Evolutionary conservation across 208 protist species (phyloP).

Genomic region (Trypanosoma melophagium): DNA sequence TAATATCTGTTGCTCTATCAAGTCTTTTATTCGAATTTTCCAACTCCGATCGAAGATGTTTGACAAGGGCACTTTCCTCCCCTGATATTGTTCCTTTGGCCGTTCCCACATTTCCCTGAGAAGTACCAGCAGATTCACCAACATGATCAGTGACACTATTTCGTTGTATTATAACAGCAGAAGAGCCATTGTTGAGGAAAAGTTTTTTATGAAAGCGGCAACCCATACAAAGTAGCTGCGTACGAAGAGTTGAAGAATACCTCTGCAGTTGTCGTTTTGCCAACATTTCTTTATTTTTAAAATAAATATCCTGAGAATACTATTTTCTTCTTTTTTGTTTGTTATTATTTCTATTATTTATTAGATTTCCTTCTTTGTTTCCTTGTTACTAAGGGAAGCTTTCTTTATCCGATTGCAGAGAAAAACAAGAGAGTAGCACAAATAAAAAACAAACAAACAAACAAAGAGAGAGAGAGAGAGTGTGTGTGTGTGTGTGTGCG

Average conservation of each 20-base stretch:
- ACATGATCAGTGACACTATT: neutral
- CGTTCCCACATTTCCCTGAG: too few species aligned
- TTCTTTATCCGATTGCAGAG: too few species aligned
- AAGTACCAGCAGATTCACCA: neutral
- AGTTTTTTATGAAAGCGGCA: neutral
- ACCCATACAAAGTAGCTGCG: neutral
- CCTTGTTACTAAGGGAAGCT: too few species aligned
- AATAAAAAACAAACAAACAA: too few species aligned
- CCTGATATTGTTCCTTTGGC: neutral
- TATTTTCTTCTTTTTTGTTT: too few species aligned
- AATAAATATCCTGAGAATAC: too few species aligned
- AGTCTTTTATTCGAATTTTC: conserved; percentile 19
- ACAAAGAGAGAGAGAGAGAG: too few species aligned
- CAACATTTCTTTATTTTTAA: neutral
- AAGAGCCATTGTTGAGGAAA: neutral
- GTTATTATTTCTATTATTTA: too few species aligned
- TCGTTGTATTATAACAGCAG: neutral
- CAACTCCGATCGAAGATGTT: conserved; percentile 7
- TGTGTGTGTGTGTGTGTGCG: too few species aligned
- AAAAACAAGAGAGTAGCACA: too few species aligned
- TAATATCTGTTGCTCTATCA: conserved; percentile 22
- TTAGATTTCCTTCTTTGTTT: too few species aligned
- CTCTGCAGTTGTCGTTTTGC: neutral
- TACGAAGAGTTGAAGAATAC: neutral
- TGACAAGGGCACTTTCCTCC: neutral